phyloP scores from a whole-genome alignment of 2,329 filamentous ascomycete species.

The Aspergillus sojae region DNA sequence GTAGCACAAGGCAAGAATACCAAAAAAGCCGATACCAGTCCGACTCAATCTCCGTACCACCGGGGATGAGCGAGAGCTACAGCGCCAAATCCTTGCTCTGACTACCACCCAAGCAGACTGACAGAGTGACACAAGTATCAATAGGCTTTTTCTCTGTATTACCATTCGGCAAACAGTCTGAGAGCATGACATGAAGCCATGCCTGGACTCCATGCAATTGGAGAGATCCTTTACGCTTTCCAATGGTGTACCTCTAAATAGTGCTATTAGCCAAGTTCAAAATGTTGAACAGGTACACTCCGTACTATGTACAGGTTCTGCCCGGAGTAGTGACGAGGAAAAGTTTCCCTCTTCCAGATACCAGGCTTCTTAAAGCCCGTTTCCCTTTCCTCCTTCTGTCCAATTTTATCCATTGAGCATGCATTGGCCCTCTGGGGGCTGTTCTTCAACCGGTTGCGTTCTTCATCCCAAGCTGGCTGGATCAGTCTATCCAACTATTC shows the following conservation, averaged over 20 bases:
- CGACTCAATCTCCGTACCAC: too few species aligned
- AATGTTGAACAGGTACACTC: background rate
- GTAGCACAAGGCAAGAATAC: background rate
- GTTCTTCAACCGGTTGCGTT: background rate
- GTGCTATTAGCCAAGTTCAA: background rate
- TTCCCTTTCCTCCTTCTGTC: background rate
- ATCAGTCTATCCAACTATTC: background rate
- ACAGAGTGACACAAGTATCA: slow-evolving; percentile 11
- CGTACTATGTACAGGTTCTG: background rate
- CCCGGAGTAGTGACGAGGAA: background rate
- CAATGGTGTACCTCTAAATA: background rate
- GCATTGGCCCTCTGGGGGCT: background rate
- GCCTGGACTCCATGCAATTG: background rate
- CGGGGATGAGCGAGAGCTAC: background rate
- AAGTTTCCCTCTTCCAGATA: background rate
- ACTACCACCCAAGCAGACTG: background rate
- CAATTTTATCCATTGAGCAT: background rate
- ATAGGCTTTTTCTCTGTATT: background rate
- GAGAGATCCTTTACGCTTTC: background rate
- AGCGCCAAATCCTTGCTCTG: background rate
- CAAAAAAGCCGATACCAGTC: background rate
- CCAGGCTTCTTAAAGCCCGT: background rate
- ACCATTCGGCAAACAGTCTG: slow-evolving; percentile 9
- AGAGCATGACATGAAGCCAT: slow-evolving; percentile 7
- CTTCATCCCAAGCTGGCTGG: background rate